Conservation (phyloP, 139 green algal species). For the Coccomyxa sp. region DNA sequence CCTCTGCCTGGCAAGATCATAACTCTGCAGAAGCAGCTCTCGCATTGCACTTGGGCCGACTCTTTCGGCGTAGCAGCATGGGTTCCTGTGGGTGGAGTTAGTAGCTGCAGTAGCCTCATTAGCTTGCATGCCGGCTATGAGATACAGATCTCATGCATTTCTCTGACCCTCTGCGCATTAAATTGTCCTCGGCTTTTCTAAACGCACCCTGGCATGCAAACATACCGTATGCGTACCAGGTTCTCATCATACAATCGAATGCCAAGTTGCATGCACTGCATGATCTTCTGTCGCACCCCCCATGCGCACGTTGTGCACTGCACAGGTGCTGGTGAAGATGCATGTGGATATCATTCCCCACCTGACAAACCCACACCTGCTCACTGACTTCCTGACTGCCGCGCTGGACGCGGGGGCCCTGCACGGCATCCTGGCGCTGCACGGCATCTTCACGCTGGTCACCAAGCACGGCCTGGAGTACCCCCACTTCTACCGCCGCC, state of each 20-base stretch:
- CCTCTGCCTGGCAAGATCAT: background rate
- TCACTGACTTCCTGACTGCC: conserved; percentile 87
- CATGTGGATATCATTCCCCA: conserved; percentile 71
- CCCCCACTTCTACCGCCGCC: conserved; percentile 71
- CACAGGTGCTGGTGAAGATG: conserved; percentile 52
- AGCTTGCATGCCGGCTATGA: too few species aligned
- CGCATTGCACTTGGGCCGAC: background rate
- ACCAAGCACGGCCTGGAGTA: conserved; percentile 91
- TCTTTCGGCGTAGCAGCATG: background rate
- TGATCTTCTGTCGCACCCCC: too few species aligned
- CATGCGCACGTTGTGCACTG: too few species aligned
- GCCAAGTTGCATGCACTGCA: too few species aligned
- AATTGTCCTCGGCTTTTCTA: too few species aligned
- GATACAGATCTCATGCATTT: too few species aligned
- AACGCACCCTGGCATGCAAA: too few species aligned
- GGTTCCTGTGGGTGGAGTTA: too few species aligned
- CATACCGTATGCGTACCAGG: too few species aligned
- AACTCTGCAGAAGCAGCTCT: background rate
- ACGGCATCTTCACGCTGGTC: conserved; percentile 90
- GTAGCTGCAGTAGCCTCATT: too few species aligned
- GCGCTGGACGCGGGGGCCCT: conserved; percentile 41
- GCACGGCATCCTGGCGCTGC: conserved; percentile 84
- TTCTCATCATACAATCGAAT: too few species aligned
- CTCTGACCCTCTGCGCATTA: too few species aligned
- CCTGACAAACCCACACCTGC: conserved; percentile 67